Evolutionary conservation across 805 yeast species (phyloP).

Genomic region (Saccharomycopsis sp.): DNA sequence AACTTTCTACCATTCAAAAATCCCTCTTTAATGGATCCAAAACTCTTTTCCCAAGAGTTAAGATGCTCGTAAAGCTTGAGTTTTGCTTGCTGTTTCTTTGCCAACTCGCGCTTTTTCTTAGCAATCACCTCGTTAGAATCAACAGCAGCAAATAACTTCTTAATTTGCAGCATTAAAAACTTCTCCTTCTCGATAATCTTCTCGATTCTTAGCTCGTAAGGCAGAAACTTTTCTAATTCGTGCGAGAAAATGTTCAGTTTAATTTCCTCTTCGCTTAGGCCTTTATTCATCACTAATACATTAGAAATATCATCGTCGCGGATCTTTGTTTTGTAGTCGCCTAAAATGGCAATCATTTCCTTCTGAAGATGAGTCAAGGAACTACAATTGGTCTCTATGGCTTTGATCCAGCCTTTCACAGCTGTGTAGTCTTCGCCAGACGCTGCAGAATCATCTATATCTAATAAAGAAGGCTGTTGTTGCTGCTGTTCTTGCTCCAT

Average conservation of each 20-base stretch:
- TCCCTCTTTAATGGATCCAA: constrained; percentile 56
- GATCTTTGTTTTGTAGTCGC: constrained; percentile 60
- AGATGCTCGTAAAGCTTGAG: constrained; percentile 32
- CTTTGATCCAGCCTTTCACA: constrained; percentile 35
- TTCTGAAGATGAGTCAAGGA: constrained; percentile 56
- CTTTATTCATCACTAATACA: constrained; percentile 58
- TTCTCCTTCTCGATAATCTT: constrained; percentile 63
- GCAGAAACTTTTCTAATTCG: constrained; percentile 72
- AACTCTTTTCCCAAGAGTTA: constrained; percentile 41
- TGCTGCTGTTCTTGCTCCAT: constrained; percentile 20
- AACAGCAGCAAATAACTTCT: constrained; percentile 39
- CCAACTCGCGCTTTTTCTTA: constrained; percentile 37
- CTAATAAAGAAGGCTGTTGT: constrained; percentile 49
- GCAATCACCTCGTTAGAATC: constrained; percentile 40
- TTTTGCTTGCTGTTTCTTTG: constrained; percentile 31
- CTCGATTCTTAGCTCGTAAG: constrained; percentile 59
- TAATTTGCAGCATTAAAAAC: constrained; percentile 36
- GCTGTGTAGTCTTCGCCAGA: constrained; percentile 22
- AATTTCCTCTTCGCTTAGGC: constrained; percentile 50
- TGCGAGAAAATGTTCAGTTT: constrained; percentile 51
- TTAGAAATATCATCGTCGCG: constrained; percentile 83
- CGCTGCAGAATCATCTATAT: constrained; percentile 48
- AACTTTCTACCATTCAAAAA: constrained; percentile 54
- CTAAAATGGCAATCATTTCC: constrained; percentile 55
- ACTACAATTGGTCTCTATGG: constrained; percentile 50